Percentiles rank a stretch among this genome's conserved stretches.
Evolutionary conservation across 306 rosid species (phyloP).

Genomic region (Lupinus albus): DNA sequence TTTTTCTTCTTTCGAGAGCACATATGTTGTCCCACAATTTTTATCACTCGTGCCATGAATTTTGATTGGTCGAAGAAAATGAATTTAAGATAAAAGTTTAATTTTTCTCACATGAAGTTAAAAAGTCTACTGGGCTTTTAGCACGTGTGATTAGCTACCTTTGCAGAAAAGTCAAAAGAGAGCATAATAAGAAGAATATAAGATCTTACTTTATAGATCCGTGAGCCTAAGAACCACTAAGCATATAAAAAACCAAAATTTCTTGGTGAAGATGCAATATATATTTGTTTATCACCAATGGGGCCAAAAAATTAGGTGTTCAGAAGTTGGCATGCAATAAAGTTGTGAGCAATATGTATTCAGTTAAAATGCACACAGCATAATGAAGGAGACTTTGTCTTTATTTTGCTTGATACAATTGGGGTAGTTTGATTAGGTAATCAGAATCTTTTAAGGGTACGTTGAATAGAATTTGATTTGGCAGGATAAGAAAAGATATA

Average conservation of each 20-base stretch:
- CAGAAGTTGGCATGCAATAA: neutral
- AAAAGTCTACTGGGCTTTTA: neutral
- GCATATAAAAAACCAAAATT: neutral
- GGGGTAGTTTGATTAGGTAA: slow-evolving; percentile 12
- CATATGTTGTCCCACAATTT: too few species aligned
- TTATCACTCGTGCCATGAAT: too few species aligned
- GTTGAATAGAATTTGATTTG: neutral
- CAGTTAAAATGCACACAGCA: slow-evolving; percentile 6
- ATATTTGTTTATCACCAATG: slow-evolving; percentile 19
- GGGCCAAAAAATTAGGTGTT: slow-evolving; percentile 4
- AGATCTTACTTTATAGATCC: slow-evolving; percentile 33
- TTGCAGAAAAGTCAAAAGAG: slow-evolving; percentile 31
- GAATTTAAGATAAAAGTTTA: too few species aligned
- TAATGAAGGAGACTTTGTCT: too few species aligned
- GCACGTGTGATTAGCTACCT: slow-evolving; percentile 40
- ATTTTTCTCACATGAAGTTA: too few species aligned
- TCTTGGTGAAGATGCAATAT: slow-evolving; percentile 21
- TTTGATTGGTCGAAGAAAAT: too few species aligned
- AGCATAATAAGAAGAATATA: neutral
- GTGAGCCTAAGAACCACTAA: slow-evolving; percentile 19
- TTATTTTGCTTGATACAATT: neutral
- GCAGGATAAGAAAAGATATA: neutral
- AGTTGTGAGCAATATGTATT: neutral
- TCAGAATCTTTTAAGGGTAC: neutral
- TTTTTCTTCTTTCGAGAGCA: neutral